These are phyloP conservation scores for Colletotrichum sp. DNA, from an alignment of 2,329 filamentous ascomycete species.

Conservation along the genomic window DNA sequence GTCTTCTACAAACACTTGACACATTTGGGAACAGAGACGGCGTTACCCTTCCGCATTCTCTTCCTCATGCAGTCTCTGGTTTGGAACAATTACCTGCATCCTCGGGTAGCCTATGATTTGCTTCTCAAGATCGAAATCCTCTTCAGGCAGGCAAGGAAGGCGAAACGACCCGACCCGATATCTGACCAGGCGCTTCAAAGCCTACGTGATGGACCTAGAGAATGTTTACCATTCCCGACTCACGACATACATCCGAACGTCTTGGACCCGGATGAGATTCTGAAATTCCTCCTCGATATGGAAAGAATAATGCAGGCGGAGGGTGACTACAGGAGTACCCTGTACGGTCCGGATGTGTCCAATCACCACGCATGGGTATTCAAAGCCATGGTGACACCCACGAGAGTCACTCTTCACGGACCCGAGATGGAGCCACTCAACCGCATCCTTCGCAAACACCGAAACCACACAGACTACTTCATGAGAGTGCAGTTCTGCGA, in stretches of 20 bases:
- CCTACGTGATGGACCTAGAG: constrained; percentile 53
- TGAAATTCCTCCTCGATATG: constrained; percentile 39
- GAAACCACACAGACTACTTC: constrained; percentile 64
- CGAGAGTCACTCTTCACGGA: constrained; percentile 59
- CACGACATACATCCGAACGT: constrained; percentile 50
- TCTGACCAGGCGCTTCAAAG: constrained; percentile 58
- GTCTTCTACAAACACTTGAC: not conserved
- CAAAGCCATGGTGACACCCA: constrained; percentile 63
- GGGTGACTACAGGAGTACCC: not conserved
- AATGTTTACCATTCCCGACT: constrained; percentile 57
- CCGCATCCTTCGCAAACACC: constrained; percentile 70
- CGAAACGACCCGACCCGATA: constrained; percentile 37
- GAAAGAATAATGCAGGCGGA: constrained; percentile 40
- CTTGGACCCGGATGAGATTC: constrained; percentile 44
- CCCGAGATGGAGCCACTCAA: constrained; percentile 73
- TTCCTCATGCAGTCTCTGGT: constrained; percentile 70
- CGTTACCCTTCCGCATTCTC: constrained; percentile 56
- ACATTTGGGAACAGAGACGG: constrained; percentile 23
- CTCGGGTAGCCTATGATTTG: constrained; percentile 46
- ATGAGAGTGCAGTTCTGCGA: constrained; percentile 75
- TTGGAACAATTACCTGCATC: constrained; percentile 65
- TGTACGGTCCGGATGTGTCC: constrained; percentile 27
- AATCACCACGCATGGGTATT: constrained; percentile 55
- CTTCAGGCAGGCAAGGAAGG: constrained; percentile 26
- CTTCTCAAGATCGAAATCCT: constrained; percentile 49